Base-by-base conservation (phyloP, 176 grass and related monocot species). In the Hyparrhenia diplandra region DNA sequence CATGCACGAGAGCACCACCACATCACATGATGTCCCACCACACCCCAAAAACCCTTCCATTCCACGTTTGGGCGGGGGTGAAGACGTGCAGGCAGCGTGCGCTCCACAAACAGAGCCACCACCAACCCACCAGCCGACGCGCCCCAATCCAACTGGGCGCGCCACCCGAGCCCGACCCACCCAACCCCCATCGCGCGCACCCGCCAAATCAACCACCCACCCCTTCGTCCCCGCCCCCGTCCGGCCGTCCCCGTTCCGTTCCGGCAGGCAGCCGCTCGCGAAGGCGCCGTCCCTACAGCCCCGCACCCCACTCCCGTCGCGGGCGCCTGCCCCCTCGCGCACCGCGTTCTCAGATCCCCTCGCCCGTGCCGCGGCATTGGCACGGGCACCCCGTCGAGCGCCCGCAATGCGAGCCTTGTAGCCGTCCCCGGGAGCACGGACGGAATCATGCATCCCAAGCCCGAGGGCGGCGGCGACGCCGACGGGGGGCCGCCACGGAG, bases 371-470 rank as follows among this genome's bases (percentile, higher is more conserved):
- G 65, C 83, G 21, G 40, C 83, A 8, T 34, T 43, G 23, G 76
- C 75, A 51, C 60, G 28, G 69, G 61, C 71, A 4, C 4, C 32
- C 10, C 43, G n/a, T 14, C 59, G 43, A 54, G 24, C 71, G 12
- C 36, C 10, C 27, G 80, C 70, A 84, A 81, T 89, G 87, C 87
- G 54, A 61, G 77, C 64, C 27, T 65, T 28, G 42, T 43, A 43
- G 42, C 42, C 39, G 9, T 0, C 54, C 7, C 10, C 6, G 5
- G 39, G 39, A 71, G 69, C 69, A 71, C 40, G 41, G 29, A 47
- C 76, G 82, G 25, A 58, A 76, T 69, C 32, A 89, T 90, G 88
- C 78, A 82, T 81, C 64, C 64, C 39, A 82, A 51, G 71, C 45
- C 83, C 37, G 75, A 89, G 63, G 83, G 52, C 43, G 75, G 49